These are phyloP conservation scores for Penicillium decumbens DNA, from an alignment of 2,329 filamentous ascomycete species.

Conservation along the genomic window DNA sequence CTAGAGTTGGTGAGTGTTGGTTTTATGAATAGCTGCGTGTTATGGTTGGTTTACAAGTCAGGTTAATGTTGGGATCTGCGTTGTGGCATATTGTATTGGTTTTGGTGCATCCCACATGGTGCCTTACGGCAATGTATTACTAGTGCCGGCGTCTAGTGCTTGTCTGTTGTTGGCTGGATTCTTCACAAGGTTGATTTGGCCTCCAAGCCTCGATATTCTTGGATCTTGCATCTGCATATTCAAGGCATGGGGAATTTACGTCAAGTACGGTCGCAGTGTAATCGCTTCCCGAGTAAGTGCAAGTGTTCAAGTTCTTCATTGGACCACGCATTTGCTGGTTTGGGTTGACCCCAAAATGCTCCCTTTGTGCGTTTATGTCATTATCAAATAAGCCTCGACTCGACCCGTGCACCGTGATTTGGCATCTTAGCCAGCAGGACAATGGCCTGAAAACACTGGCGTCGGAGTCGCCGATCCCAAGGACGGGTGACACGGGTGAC, in stretches of 20 bases:
- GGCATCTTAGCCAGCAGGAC: too few relatives aligned
- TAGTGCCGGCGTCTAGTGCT: neutral
- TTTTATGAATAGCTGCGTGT: neutral
- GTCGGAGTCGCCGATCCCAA: slow-evolving; percentile 1
- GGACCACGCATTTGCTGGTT: neutral
- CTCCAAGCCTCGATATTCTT: neutral
- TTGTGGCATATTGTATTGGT: neutral
- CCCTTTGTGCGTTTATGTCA: neutral
- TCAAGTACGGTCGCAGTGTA: neutral
- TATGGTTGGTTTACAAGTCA: neutral
- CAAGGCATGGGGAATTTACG: neutral
- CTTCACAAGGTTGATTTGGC: neutral
- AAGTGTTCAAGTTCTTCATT: neutral
- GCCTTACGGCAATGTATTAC: neutral
- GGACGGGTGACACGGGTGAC: neutral
- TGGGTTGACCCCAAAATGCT: neutral
- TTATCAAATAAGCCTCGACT: neutral
- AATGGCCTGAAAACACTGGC: neutral
- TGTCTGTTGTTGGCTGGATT: neutral
- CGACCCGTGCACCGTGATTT: neutral
- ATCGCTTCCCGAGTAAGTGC: neutral
- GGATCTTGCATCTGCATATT: neutral
- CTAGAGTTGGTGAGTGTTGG: neutral
- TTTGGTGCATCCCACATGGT: neutral
- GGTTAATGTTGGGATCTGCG: neutral